These are phyloP conservation scores for Aspergillus costaricaensis DNA, from an alignment of 2,329 filamentous ascomycete genomes.

Conservation along the genomic window DNA sequence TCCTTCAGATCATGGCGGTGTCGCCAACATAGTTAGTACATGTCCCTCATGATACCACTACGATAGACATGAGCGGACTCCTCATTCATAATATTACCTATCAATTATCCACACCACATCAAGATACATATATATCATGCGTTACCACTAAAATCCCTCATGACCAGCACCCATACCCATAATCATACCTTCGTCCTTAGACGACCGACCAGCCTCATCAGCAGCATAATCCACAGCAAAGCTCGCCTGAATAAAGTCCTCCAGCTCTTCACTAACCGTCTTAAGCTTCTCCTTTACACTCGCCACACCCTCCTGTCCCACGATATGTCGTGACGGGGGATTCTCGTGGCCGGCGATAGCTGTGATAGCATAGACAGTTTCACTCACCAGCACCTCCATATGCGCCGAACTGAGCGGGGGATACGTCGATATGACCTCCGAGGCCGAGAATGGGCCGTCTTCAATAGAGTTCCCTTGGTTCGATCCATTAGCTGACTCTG, in stretches of 20 bases:
- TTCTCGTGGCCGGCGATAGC: conserved; percentile 96
- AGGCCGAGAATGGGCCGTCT: conserved; percentile 39
- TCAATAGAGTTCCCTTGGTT: conserved; percentile 29
- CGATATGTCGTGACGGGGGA: conserved; percentile 89
- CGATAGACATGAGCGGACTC: background rate
- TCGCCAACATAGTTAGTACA: background rate
- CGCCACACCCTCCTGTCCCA: conserved; percentile 82
- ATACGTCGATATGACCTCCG: conserved; percentile 66
- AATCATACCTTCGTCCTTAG: conserved; percentile 20
- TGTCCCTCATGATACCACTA: background rate
- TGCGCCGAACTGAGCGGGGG: conserved; percentile 69
- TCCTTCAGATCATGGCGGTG: background rate
- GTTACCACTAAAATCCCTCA: conserved; percentile 15
- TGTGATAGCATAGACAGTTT: conserved; percentile 87
- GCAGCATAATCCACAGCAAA: conserved; percentile 68
- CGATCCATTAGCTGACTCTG: conserved; percentile 14
- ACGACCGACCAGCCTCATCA: conserved; percentile 29
- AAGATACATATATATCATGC: no score
- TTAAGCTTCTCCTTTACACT: conserved; percentile 95
- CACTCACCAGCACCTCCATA: conserved; percentile 73
- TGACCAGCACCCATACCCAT: conserved; percentile 16
- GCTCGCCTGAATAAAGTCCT: conserved; percentile 92
- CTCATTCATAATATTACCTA: background rate
- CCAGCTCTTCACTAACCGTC: conserved; percentile 91
- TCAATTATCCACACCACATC: no score